phyloP scores from a whole-genome alignment of 177 flowering plant species.

The Vitis hybrid region DNA sequence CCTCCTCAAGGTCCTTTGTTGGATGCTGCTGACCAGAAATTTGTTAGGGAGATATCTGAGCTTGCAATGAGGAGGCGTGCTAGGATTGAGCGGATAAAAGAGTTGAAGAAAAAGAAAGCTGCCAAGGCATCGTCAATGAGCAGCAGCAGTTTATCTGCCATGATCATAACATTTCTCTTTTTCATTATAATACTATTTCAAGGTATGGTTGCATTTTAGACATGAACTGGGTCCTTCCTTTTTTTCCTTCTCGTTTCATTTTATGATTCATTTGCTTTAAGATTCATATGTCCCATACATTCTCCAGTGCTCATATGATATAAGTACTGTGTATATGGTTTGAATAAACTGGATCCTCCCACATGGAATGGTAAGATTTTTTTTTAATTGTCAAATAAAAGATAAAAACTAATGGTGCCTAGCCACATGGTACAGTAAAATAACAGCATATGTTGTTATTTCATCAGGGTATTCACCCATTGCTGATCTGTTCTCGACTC shows the following conservation, averaged over 20 bases:
- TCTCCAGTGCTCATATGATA: too few species aligned
- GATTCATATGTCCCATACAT: not conserved
- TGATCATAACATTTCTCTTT: slow-evolving; percentile 44
- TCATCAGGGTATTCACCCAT: too few species aligned
- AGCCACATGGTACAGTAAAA: too few species aligned
- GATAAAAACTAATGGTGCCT: too few species aligned
- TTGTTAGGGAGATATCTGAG: slow-evolving; percentile 47
- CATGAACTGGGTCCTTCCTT: not conserved
- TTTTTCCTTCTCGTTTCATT: not conserved
- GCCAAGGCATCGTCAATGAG: slow-evolving; percentile 32
- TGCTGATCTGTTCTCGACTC: too few species aligned
- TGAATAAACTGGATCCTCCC: too few species aligned
- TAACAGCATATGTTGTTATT: too few species aligned
- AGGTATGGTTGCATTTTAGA: slow-evolving; percentile 29
- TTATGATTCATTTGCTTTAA: not conserved
- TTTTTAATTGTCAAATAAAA: too few species aligned
- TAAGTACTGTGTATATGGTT: too few species aligned
- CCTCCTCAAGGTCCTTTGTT: slow-evolving; percentile 53
- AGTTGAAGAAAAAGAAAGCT: slow-evolving; percentile 42
- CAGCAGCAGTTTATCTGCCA: slow-evolving; percentile 31
- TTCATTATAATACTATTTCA: slow-evolving; percentile 41
- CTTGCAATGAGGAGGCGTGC: slow-evolving; percentile 52
- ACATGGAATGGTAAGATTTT: too few species aligned
- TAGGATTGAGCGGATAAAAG: slow-evolving; percentile 41
- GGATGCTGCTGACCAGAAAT: slow-evolving; percentile 44